These are phyloP conservation scores for Phytophthora chlamydospora DNA, from an alignment of 352 stramenopile genomes.

Conservation along the genomic window DNA sequence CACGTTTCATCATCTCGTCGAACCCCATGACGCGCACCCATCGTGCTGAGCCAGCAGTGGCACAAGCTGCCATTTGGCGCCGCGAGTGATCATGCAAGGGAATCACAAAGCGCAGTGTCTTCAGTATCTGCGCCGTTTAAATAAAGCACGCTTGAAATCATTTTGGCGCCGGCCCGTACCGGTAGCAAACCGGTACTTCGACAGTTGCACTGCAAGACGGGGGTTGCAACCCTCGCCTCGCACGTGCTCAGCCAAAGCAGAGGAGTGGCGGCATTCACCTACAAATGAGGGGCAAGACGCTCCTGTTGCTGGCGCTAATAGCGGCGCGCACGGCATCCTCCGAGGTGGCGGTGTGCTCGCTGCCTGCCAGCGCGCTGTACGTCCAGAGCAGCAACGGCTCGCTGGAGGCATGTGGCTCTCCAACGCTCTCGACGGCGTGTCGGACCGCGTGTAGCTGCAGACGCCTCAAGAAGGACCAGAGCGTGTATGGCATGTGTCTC, in stretches of 20 bases:
- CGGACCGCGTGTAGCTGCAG: conserved; percentile 29
- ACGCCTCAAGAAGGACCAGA: conserved; percentile 15
- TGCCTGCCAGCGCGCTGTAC: conserved; percentile 37
- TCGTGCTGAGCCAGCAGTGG: conserved; percentile 2
- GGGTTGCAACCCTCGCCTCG: neutral
- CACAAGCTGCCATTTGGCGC: conserved; percentile 1
- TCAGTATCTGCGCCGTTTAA: too few relatives aligned
- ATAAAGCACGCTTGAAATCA: too few relatives aligned
- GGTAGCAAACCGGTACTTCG: neutral
- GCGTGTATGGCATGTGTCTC: conserved; percentile 20
- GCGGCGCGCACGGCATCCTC: conserved; percentile 2
- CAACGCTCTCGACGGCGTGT: conserved; percentile 14
- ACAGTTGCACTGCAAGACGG: conserved; percentile 1
- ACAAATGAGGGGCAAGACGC: conserved; percentile 4
- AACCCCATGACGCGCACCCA: conserved; percentile 1
- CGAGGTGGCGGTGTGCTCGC: conserved; percentile 28
- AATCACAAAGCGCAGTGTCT: too few relatives aligned
- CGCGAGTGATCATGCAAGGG: too few relatives aligned
- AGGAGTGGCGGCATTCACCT: conserved; percentile 11
- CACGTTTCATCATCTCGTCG: conserved; percentile 14
- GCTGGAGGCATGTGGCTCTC: conserved; percentile 19
- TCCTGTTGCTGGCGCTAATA: conserved; percentile 11
- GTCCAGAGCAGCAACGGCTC: conserved; percentile 6
- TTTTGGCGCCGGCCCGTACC: too few relatives aligned
- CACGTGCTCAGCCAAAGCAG: neutral